These are phyloP conservation scores for Solanum paucissectum DNA, from an alignment of 257 asterid species.

Conservation along the genomic window DNA sequence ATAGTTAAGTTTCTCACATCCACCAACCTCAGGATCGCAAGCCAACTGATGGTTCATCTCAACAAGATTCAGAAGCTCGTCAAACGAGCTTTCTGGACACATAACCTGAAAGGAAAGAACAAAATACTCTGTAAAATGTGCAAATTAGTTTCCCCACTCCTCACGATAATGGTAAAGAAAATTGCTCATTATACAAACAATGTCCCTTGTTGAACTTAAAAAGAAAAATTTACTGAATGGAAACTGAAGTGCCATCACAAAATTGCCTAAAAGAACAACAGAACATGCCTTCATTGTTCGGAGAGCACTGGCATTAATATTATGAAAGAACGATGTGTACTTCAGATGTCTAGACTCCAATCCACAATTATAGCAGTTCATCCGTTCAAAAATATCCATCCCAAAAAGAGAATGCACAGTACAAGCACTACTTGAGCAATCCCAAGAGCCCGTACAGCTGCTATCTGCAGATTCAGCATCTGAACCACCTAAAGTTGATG, in stretches of 20 bases:
- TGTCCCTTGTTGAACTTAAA: not conserved
- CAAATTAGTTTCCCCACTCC: not conserved
- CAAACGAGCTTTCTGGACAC: conserved; percentile 76
- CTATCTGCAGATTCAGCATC: conserved; percentile 50
- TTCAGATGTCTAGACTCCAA: conserved; percentile 81
- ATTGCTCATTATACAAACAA: conserved; percentile 4
- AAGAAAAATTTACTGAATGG: not conserved
- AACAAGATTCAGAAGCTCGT: conserved; percentile 74
- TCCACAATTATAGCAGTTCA: conserved; percentile 77
- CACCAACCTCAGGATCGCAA: conserved; percentile 82
- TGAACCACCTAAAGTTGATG: conserved; percentile 29
- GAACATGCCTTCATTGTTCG: conserved; percentile 77
- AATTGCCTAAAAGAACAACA: not conserved
- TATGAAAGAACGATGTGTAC: conserved; percentile 84
- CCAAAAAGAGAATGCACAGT: conserved; percentile 82
- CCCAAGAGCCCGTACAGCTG: conserved; percentile 58
- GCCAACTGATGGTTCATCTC: conserved; percentile 94
- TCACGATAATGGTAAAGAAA: not conserved
- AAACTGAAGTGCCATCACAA: not conserved
- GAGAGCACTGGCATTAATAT: conserved; percentile 85
- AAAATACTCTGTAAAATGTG: not conserved
- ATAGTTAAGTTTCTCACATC: conserved; percentile 80
- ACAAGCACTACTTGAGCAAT: conserved; percentile 60
- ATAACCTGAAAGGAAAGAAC: conserved; percentile 43
- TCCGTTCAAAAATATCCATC: conserved; percentile 80